Evolutionary conservation across 2,329 filamentous ascomycete genomes (phyloP).

Genomic region (Talaromyces amestolkiae): DNA sequence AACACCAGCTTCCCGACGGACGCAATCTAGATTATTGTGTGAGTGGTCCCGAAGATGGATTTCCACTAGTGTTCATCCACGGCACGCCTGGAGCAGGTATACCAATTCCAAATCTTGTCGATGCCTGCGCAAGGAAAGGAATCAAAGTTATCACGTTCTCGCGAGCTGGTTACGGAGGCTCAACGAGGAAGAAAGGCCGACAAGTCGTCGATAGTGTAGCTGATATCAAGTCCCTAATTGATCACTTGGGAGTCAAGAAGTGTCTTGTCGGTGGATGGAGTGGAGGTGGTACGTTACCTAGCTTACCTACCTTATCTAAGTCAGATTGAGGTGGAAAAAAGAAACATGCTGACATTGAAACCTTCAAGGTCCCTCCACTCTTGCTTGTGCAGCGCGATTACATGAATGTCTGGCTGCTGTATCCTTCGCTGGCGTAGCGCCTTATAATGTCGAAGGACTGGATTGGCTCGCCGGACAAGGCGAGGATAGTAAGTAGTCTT

Average conservation of each 20-base stretch:
- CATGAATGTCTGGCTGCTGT: conserved; percentile 1
- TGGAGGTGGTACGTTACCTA: conserved; percentile 7
- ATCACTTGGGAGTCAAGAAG: conserved; percentile 8
- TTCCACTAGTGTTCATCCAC: conserved; percentile 10
- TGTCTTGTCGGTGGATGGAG: conserved; percentile 12
- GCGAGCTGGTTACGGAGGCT: conserved; percentile 13
- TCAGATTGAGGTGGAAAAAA: too few species aligned
- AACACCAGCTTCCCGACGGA: conserved; percentile 7
- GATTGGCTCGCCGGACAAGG: conserved; percentile 10
- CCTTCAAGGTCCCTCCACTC: background rate
- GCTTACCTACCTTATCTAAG: too few species aligned
- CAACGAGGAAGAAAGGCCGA: conserved; percentile 3
- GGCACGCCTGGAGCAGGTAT: conserved; percentile 4
- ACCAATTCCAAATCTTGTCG: background rate
- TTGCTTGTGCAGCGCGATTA: conserved; percentile 15
- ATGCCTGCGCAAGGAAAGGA: conserved; percentile 10
- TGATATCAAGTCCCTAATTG: conserved; percentile 7
- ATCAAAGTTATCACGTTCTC: conserved; percentile 9
- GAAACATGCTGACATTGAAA: background rate
- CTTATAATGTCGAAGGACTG: background rate
- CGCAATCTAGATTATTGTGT: conserved; percentile 8
- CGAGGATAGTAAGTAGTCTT: conserved; percentile 1
- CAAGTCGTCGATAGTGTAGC: conserved; percentile 1
- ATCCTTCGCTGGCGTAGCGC: conserved; percentile 4
- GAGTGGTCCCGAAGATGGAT: conserved; percentile 1